Evolutionary conservation across 2,329 filamentous ascomycete species (phyloP), one percentile per base, ranked within the genome.

Genomic region (Apiospora koreana): DNA sequence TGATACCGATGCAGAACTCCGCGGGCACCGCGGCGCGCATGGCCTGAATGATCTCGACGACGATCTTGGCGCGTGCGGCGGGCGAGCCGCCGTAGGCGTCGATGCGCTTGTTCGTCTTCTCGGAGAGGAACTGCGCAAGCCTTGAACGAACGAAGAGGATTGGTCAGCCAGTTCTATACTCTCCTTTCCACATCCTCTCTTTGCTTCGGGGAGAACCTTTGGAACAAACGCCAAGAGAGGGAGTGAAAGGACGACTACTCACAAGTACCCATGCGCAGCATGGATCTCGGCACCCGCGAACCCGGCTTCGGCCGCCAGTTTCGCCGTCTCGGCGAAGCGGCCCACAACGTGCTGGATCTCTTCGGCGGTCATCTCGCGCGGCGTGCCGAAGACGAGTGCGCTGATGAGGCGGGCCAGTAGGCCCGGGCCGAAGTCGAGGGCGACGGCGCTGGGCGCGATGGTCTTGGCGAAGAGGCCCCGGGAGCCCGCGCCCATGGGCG

Each of bases 21-120:
- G 72, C 65, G 0, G 82, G 81, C 1, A 84, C 81, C 0, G 74
- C 81, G 1, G 76, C 79, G 1, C 82, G 77, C 0, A 85, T 76
- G 0, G 83, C 82, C 45, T 80, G 75, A 28, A 86, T 80, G 45
- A 89, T 80, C 35, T 89, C 87, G 1, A 86, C 78, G 1, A 88
- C 81, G 41, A 89, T 80, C 62, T 83, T 81, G 45, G 83, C 83
- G 1, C 87, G 79, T 23, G 83, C 85, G 45, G 78, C 78, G 8
- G 86, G 77, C 1, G 79, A 79, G 4, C 88, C 88, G 5, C 88
- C 88, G 70, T 89, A 90, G 21, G 79, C 77, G 70, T 90, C 88
- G 0, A 82, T 85, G 21, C 88, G 80, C 68, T 76, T 75, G 73
- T 90, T 90, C 0, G 81, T 83, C 46, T 80, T 82, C 2, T 82